phyloP scores from a whole-genome alignment of 192 early-diverging fungal species.

The Chytriomyces confervae region DNA sequence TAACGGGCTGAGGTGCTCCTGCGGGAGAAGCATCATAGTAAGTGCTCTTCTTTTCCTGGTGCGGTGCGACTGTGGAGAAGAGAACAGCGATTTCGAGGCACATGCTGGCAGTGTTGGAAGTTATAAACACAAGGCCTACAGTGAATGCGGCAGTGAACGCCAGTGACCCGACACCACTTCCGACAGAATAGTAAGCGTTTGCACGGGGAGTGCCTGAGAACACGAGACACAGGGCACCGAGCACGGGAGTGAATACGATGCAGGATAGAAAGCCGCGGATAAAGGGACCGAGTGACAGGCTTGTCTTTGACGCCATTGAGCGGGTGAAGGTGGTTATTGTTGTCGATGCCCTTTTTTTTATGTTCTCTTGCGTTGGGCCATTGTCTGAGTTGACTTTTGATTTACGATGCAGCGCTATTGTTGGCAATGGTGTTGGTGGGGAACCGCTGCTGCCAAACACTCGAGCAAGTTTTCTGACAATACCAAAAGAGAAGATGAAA shows the following conservation, averaged over 20 bases:
- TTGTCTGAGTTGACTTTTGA: no score
- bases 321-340: no score
- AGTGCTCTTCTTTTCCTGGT: neutral
- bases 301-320: neutral
- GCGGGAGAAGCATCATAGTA: no score
- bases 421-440: no score
- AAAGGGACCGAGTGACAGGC: neutral
- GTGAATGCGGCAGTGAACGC: neutral
- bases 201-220: neutral
- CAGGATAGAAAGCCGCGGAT: neutral
- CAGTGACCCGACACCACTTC: neutral
- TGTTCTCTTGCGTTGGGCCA: no score
- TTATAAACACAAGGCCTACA: neutral
- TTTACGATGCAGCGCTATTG: no score
- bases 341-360: no score
- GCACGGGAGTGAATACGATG: neutral
- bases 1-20: neutral
- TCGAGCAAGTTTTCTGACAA: no score
- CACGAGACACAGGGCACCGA: neutral
- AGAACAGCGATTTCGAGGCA: neutral
- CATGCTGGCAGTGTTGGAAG: neutral
- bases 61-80: neutral
- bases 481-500: no score
- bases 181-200: neutral
- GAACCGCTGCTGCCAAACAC: no score